phyloP scores from a whole-genome alignment of 164 flowering plant genomes.

The Tetrastigma voinierianum region DNA sequence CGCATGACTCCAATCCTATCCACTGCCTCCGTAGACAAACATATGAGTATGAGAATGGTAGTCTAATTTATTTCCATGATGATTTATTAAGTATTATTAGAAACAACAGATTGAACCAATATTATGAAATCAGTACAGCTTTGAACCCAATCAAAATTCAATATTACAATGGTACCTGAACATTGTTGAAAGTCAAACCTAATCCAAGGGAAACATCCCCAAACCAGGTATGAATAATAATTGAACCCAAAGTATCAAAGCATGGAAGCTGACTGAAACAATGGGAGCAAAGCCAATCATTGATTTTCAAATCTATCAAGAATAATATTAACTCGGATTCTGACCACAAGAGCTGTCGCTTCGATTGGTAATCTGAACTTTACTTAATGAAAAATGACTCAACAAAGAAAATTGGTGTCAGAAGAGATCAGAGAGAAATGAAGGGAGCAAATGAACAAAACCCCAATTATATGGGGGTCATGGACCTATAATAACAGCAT shows the following conservation, averaged over 20 bases:
- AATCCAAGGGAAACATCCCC: neutral
- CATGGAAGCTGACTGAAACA: neutral
- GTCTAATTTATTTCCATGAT: neutral
- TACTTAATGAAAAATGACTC: slow-evolving; percentile 90
- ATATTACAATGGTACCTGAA: neutral
- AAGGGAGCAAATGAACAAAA: no score
- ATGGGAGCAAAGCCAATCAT: neutral
- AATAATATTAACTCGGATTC: slow-evolving; percentile 73
- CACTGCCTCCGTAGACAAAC: slow-evolving; percentile 64
- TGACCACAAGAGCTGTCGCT: slow-evolving; percentile 98
- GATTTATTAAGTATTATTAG: neutral
- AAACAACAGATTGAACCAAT: neutral
- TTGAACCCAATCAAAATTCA: neutral
- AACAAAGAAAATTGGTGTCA: slow-evolving; percentile 11
- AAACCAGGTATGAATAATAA: neutral
- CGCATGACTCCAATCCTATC: slow-evolving; percentile 89
- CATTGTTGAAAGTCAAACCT: neutral
- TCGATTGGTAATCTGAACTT: slow-evolving; percentile 98
- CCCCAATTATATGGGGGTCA: no score
- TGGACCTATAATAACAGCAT: no score
- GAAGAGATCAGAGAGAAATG: neutral
- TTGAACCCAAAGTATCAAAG: neutral
- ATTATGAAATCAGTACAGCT: no score
- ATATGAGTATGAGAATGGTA: neutral
- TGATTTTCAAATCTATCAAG: neutral